Base-by-base conservation (phyloP, 805 yeast genomes). In the Lipomyces anomalus region DNA sequence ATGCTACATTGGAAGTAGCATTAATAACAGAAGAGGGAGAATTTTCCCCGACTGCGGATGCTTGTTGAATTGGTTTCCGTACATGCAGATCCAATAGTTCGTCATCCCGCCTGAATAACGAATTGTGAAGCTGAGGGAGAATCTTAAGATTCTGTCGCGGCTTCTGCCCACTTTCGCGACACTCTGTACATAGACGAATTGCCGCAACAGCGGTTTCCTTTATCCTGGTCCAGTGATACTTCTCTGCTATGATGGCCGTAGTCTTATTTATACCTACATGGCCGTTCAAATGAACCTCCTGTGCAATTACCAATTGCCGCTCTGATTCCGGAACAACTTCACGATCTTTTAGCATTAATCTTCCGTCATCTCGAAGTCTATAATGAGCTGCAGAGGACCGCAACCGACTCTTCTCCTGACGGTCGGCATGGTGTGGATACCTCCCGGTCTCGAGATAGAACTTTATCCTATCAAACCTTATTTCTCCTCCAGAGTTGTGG, bases 231-330 rank as follows among this genome's bases (percentile, higher is more conserved):
- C 97, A 90, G 63, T 87, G 95, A 57, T 84, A 90, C 55, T 76
- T 75, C 51, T 84, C 92, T 1, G 89, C 76, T 16, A 92, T 76
- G 16, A 75, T 67, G 0, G 90, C 68, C 0, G 96, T 88, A 1
- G 95, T 81, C 59, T 82, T 85, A 66, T 90, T 90, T 52, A 90
- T 87, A 7, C 97, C 97, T 9, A 81, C 81, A 61, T 90, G 98
- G 37, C 73, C 76, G 18, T 73, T 64, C 52, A 73, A 61, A 61
- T 90, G 98, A 18, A 78, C 67, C 36, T 80, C 82, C 6, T 78
- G 72, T 28, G 89, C 85, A 24, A 90, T 79, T 52, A 78, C 80
- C 38, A 82, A 61, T 65, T 89, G 97, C 42, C 80, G 75, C 1
- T 71, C 76, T 0, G 85, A 82, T 50, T 84, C 89, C 26, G 82